phyloP scores from a whole-genome alignment of 305 asterid genomes.

The Lippia alba region DNA sequence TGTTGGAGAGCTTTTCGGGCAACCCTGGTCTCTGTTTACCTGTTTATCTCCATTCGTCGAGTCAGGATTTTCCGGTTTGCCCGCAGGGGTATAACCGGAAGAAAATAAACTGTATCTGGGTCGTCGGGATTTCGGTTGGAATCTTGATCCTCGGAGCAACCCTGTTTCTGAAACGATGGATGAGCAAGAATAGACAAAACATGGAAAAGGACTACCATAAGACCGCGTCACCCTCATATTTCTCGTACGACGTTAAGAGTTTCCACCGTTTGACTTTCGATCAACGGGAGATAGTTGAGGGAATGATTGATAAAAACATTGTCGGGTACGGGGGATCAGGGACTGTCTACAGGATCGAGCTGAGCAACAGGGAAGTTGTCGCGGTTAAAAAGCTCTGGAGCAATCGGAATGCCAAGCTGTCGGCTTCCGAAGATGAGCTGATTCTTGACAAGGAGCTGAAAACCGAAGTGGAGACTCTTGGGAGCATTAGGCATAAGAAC shows the following conservation, averaged over 20 bases:
- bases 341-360: constrained; percentile 75
- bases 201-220: constrained; percentile 51
- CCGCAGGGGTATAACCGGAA: constrained; percentile 38
- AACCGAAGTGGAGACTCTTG: constrained; percentile 87
- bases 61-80: constrained; percentile 49
- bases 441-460: constrained; percentile 66
- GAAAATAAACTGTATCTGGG: constrained; percentile 55
- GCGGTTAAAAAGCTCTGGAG: constrained; percentile 94
- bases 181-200: constrained; percentile 40
- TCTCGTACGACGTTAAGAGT: constrained; percentile 76
- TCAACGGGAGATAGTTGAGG: constrained; percentile 72
- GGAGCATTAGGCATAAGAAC: constrained; percentile 91
- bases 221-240: constrained; percentile 55
- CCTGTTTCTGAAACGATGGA: constrained; percentile 62
- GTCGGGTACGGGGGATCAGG: constrained; percentile 98
- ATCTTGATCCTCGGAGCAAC: constrained; percentile 52
- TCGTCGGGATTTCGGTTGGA: constrained; percentile 51
- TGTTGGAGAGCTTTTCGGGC: constrained; percentile 71
- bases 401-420: constrained; percentile 47
- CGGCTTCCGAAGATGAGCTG: constrained; percentile 44
- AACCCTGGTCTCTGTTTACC: constrained; percentile 76
- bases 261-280: constrained; percentile 83
- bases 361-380: constrained; percentile 64
- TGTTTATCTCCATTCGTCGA: constrained; percentile 31
- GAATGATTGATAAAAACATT: constrained; percentile 82